Percentiles rank a stretch among this genome's conserved stretches.
Evolutionary conservation across 805 yeast species (phyloP).

Genomic region (Ogataea nakhonphanomensis): DNA sequence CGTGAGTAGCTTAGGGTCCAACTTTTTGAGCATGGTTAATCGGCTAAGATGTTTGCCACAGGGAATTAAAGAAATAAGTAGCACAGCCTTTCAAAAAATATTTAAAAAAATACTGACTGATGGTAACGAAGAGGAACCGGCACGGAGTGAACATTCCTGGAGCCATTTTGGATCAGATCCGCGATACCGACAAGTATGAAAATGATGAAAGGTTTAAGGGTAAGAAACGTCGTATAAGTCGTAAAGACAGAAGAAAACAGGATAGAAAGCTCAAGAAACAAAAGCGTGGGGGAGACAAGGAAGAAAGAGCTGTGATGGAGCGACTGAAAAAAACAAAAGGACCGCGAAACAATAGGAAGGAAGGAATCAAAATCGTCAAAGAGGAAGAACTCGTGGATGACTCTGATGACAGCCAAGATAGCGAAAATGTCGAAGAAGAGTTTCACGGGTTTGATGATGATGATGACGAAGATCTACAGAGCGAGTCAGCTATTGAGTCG

Average conservation of each 20-base stretch:
- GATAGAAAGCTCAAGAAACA: conserved; percentile 36
- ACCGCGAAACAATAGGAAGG: neutral
- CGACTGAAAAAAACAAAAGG: neutral
- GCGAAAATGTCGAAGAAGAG: conserved; percentile 9
- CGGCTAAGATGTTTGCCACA: conserved; percentile 10
- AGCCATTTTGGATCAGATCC: conserved; percentile 39
- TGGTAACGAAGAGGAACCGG: conserved; percentile 18
- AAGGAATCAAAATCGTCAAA: conserved; percentile 27
- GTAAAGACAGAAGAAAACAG: conserved; percentile 39
- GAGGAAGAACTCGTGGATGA: conserved; percentile 24
- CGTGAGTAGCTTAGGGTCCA: conserved; percentile 29
- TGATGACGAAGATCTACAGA: conserved; percentile 10
- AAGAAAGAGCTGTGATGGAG: neutral
- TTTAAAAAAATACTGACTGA: neutral
- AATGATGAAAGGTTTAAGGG: conserved; percentile 30
- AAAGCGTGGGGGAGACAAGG: conserved; percentile 13
- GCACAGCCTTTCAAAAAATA: conserved; percentile 8
- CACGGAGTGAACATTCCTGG: conserved; percentile 43
- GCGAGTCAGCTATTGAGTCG: conserved; percentile 1
- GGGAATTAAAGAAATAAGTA: neutral
- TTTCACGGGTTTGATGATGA: conserved; percentile 18
- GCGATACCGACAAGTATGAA: conserved; percentile 34
- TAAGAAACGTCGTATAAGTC: conserved; percentile 26
- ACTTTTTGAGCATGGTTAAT: conserved; percentile 22
- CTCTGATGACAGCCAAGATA: neutral